Base-by-base conservation (phyloP, 2,329 filamentous ascomycete species). In the Rhexocercosporidium sp. region DNA sequence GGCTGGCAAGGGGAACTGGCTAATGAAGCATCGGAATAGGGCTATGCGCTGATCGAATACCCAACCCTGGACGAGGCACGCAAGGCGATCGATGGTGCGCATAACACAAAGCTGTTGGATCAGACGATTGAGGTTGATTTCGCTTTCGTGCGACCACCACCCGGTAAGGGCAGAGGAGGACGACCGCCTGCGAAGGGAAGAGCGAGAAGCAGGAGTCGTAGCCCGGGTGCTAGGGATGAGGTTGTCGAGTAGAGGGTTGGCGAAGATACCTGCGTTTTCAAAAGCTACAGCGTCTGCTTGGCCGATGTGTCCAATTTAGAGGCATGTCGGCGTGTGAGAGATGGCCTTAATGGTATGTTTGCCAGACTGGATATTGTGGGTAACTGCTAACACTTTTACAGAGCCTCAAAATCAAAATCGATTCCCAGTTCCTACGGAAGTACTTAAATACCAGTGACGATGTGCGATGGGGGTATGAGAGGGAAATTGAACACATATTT, bases 21-120 rank as follows among this genome's bases (percentile, higher is more conserved):
- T 62, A 62, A 68, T 22, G 46, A 60, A 51, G 3, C 12, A 37
- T 61, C 41, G 29, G 5, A 12, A 59, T 66, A 95, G 92, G 92
- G 92, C 71, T 96, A 96, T 80, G 92, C 91, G 34, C 81, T 96
- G 73, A 94, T 96, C 78, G 93, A 96, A 78, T 96, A 94, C 79
- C 84, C 91, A 1, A 95, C 92, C 0, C 83, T 94, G 47, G 85
- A 89, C 70, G 92, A 96, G 78, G 92, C 92, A 16, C 88, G 90
- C 70, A 91, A 90, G n/a, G 92, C 92, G 53, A 93, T 96, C 75
- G 89, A 93, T 78, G 90, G 89, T 74, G 90, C 91, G n/a, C 87
- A 96, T 78, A 84, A 88, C 70, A 88, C 89, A 49, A 92, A 94
- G 79, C 82, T 96, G 65, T 86, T 96, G 53, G 92, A 96, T 74